Evolutionary conservation across 331 rosid genomes (phyloP).

Genomic region (Saraca asoca): DNA sequence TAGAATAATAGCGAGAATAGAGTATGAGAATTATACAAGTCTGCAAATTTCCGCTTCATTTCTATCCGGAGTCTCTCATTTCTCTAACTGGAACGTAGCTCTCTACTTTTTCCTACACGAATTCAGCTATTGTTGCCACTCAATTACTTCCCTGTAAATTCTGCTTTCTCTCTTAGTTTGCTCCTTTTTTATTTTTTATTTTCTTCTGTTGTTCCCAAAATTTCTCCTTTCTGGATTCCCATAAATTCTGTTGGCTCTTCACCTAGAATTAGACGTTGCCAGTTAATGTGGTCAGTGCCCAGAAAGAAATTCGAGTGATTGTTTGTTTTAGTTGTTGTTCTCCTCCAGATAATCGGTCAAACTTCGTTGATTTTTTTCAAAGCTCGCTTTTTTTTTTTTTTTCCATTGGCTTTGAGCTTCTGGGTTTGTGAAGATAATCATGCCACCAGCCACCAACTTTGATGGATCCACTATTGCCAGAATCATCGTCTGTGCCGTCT

Average conservation of each 20-base stretch:
- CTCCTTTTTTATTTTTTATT: neutral
- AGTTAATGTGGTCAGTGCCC: conserved; percentile 13
- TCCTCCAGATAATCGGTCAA: neutral
- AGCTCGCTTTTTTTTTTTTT: conserved; percentile 10
- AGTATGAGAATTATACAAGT: neutral
- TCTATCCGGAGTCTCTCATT: too few relatives aligned
- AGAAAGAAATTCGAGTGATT: neutral
- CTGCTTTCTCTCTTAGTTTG: neutral
- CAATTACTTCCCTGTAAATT: neutral
- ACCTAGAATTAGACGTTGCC: neutral
- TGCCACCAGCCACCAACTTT: conserved; percentile 51
- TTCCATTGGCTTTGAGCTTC: conserved; percentile 19
- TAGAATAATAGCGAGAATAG: conserved; percentile 1
- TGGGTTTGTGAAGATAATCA: conserved; percentile 33
- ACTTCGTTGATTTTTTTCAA: conserved; percentile 9
- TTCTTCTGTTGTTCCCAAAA: neutral
- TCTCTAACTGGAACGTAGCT: too few relatives aligned
- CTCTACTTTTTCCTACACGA: conserved; percentile 29
- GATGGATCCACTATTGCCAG: conserved; percentile 37
- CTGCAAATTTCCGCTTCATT: conserved; percentile 3
- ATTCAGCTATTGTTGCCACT: conserved; percentile 12
- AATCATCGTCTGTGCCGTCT: conserved; percentile 33
- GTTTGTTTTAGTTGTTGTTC: neutral
- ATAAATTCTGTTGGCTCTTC: conserved; percentile 1
- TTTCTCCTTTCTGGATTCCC: conserved; percentile 12